phyloP scores from a whole-genome alignment of 106 monocot genomes.

The Vanilla planifolia region DNA sequence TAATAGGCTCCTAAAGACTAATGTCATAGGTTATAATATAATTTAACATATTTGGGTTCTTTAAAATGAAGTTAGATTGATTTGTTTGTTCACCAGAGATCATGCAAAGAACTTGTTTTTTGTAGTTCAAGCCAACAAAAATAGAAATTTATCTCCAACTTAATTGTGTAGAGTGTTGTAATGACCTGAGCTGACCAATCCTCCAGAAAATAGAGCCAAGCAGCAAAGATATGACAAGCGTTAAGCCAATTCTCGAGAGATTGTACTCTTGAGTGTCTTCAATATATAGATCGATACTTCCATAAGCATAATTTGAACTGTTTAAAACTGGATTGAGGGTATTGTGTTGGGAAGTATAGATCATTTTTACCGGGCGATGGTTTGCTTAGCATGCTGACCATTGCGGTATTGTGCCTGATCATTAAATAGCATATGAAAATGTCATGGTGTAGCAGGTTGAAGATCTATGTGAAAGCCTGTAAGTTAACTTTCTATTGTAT shows the following conservation, averaged over 20 bases:
- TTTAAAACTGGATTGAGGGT: slow-evolving; percentile 14
- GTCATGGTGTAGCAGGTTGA: neutral
- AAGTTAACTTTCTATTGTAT: neutral
- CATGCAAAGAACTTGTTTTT: too few species aligned
- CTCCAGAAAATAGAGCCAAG: slow-evolving; percentile 73
- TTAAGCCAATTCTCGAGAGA: slow-evolving; percentile 32
- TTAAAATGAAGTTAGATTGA: too few species aligned
- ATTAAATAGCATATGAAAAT: neutral
- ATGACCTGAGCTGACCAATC: slow-evolving; percentile 35
- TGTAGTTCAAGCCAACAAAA: too few species aligned
- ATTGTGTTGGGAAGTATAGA: slow-evolving; percentile 35
- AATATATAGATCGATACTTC: slow-evolving; percentile 57
- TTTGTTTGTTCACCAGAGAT: too few species aligned
- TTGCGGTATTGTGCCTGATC: slow-evolving; percentile 44
- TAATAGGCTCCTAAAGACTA: too few species aligned
- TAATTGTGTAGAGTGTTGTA: too few species aligned
- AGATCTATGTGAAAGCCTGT: neutral
- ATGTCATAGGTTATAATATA: too few species aligned
- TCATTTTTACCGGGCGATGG: slow-evolving; percentile 33
- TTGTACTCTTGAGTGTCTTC: slow-evolving; percentile 61
- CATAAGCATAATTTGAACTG: slow-evolving; percentile 52
- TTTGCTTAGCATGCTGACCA: slow-evolving; percentile 40
- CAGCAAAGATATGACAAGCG: slow-evolving; percentile 28
- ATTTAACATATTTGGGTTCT: too few species aligned
- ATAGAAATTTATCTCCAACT: too few species aligned